Percentiles rank a stretch among this genome's conserved stretches.
phyloP scores from a whole-genome alignment of 106 monocot species.

The Dactylorhiza incarnata region DNA sequence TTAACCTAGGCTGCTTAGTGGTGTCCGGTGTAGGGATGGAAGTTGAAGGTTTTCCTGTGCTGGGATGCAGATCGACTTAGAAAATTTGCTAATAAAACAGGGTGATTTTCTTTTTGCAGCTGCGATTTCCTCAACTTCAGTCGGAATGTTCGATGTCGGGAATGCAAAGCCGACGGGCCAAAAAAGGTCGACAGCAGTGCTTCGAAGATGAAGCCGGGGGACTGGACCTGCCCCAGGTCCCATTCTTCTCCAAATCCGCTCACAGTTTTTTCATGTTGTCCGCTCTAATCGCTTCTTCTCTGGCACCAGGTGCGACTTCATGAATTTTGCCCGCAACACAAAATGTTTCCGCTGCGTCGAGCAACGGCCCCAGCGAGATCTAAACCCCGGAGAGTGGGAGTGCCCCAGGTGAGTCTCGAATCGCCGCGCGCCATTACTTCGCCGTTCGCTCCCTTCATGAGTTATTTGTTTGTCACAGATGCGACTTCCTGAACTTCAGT shows the following conservation, averaged over 20 bases:
- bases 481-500: constrained; percentile 55
- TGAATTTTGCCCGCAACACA: constrained; percentile 67
- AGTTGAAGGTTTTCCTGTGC: too few species aligned
- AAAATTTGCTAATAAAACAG: not conserved
- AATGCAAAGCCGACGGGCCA: constrained; percentile 66
- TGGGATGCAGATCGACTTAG: not conserved
- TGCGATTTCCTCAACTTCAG: constrained; percentile 89
- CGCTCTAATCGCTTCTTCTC: not conserved
- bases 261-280: not conserved
- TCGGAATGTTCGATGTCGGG: constrained; percentile 60
- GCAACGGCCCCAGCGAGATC: constrained; percentile 34
- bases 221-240: constrained; percentile 85
- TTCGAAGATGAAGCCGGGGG: constrained; percentile 78
- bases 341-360: constrained; percentile 41
- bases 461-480: constrained; percentile 21
- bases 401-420: constrained; percentile 38
- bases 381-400: constrained; percentile 67
- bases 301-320: constrained; percentile 46
- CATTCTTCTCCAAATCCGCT: not conserved
- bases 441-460: not conserved
- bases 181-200: constrained; percentile 21
- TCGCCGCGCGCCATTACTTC: not conserved
- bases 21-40: too few species aligned
- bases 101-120: constrained; percentile 27
- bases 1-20: too few species aligned